Evolutionary conservation across 2,329 filamentous ascomycete genomes (phyloP).

Genomic region (Claviceps monticola): DNA sequence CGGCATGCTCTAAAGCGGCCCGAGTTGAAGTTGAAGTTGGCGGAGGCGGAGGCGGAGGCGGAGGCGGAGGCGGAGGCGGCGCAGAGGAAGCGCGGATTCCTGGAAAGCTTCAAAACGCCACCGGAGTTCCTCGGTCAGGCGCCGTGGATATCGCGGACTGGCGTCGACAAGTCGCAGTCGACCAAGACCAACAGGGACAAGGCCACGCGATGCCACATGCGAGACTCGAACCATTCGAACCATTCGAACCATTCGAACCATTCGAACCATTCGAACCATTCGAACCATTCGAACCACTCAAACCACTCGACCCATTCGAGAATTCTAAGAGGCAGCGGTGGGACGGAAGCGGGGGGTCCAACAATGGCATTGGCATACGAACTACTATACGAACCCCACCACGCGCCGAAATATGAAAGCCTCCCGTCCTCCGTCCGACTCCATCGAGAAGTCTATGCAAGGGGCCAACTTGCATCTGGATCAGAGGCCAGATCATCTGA

Average conservation of each 20-base stretch:
- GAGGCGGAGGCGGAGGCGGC: neutral
- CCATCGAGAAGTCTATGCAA: neutral
- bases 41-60: neutral
- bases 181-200: neutral
- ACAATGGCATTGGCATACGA: neutral
- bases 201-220: neutral
- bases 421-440: neutral
- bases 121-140: neutral
- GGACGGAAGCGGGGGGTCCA: neutral
- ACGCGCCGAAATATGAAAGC: neutral
- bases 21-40: neutral
- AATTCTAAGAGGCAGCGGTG: neutral
- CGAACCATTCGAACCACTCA: too few species aligned
- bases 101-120: constrained; percentile 5
- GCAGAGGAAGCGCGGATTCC: constrained; percentile 3
- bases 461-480: neutral
- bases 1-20: neutral
- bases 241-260: too few species aligned
- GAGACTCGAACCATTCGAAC: neutral
- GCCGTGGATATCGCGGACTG: constrained; percentile 2
- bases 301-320: too few species aligned
- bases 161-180: neutral
- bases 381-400: neutral
- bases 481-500: neutral
- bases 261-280: too few species aligned